Percentiles rank a stretch among this genome's conserved stretches.
These are phyloP conservation scores for Penicillium sp. DNA, from an alignment of 2,329 filamentous ascomycete genomes.

Conservation along the genomic window DNA sequence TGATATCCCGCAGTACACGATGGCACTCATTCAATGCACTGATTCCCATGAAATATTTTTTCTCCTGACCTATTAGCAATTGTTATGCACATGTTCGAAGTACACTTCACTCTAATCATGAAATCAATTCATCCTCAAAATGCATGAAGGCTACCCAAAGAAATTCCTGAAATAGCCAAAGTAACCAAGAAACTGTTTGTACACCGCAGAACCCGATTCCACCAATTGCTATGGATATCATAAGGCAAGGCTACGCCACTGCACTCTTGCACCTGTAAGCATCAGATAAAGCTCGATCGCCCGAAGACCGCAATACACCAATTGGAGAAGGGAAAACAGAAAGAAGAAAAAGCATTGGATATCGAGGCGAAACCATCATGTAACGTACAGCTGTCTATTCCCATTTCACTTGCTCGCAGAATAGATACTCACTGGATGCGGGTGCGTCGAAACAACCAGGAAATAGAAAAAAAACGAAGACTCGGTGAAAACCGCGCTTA, in stretches of 20 bases:
- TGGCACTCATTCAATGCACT: slow-evolving; percentile 12
- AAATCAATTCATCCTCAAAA: too few species aligned
- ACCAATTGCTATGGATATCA: too few species aligned
- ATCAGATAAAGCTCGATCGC: not conserved
- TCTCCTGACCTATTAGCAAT: not conserved
- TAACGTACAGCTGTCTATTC: slow-evolving; percentile 16
- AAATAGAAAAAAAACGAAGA: slow-evolving; percentile 3
- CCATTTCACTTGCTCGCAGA: not conserved
- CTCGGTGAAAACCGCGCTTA: slow-evolving; percentile 4
- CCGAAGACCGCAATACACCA: not conserved
- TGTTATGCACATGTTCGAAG: too few species aligned
- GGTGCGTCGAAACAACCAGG: not conserved
- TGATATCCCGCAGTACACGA: slow-evolving; percentile 28
- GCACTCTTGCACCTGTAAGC: too few species aligned
- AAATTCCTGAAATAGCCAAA: too few species aligned
- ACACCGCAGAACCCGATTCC: too few species aligned
- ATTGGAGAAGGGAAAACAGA: not conserved
- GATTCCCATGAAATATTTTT: slow-evolving; percentile 1
- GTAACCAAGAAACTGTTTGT: too few species aligned
- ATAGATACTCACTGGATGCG: slow-evolving; percentile 4
- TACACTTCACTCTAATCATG: too few species aligned
- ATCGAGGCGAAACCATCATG: slow-evolving; percentile 11
- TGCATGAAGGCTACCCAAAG: too few species aligned
- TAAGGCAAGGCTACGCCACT: too few species aligned
- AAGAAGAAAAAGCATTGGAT: slow-evolving; percentile 6